Evolutionary conservation across 768 basidiomycete genomes (phyloP).

Genomic region (Gloeopeniophorella convolvens): DNA sequence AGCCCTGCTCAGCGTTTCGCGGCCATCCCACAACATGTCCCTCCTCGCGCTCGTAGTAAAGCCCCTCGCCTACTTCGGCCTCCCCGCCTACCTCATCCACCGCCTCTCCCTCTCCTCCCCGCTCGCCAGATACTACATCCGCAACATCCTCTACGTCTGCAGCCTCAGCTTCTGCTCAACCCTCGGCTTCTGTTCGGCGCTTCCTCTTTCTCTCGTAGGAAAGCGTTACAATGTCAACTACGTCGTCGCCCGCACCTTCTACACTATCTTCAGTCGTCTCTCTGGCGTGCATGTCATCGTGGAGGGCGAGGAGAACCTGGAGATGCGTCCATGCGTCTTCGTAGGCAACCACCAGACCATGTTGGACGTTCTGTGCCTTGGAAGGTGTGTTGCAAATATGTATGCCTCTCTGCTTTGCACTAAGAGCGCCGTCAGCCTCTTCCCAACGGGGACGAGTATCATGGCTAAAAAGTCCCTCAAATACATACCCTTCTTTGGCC

Average conservation of each 20-base stretch:
- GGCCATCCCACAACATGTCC: conserved; percentile 42
- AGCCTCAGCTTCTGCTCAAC: conserved; percentile 62
- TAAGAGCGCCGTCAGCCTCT: conserved; percentile 33
- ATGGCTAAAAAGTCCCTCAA: conserved; percentile 90
- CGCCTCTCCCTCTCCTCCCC: conserved; percentile 51
- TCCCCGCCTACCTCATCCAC: conserved; percentile 62
- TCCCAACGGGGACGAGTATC: conserved; percentile 78
- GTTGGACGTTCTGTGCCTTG: conserved; percentile 79
- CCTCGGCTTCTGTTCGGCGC: conserved; percentile 59
- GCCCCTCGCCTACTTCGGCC: conserved; percentile 70
- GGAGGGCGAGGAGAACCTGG: conserved; percentile 81
- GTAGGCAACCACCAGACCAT: conserved; percentile 93
- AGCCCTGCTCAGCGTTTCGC: conserved; percentile 4
- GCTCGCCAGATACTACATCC: conserved; percentile 63
- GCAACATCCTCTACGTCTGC: conserved; percentile 63
- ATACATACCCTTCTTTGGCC: conserved; percentile 77
- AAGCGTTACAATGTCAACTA: conserved; percentile 74
- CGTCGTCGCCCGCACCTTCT: conserved; percentile 80
- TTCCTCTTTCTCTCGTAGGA: conserved; percentile 61
- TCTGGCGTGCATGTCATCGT: conserved; percentile 67
- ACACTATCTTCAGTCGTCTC: conserved; percentile 53
- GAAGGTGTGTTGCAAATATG: conserved; percentile 46
- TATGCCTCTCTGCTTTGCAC: conserved; percentile 4
- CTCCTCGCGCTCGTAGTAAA: conserved; percentile 53
- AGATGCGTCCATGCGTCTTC: conserved; percentile 63